Evolutionary conservation across 1,139 yeast species (phyloP), one percentile per base, ranked within the genome.

Genomic region (Candida smagusa): DNA sequence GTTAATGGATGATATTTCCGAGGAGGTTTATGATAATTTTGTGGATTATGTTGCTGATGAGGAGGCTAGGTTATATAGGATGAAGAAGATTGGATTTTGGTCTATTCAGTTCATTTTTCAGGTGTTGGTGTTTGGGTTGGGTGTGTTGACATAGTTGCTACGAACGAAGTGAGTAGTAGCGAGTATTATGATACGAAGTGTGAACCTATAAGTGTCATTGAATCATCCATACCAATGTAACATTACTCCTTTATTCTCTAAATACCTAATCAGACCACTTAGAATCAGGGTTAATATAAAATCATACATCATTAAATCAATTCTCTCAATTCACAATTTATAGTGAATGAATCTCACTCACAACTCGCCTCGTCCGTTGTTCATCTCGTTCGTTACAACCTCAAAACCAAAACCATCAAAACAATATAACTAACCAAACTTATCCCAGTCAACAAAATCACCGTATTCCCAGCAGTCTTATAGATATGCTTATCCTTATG

Each of bases 51-150:
- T 88, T 22, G 84, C 84, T 11, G 94, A 92, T 57, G 97, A 92
- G 48, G 86, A 87, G 49, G 80, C 81, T 22, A 67, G 94, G 35
- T 68, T 80, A 9, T 67, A 81, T 23, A 63, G 97, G 40, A 71
- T 90, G 72, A 77, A 77, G 48, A 84, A 89, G 54, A 89, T 92
- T 7, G 95, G 95, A 1, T 87, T 92, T 56, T 92, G 98, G 98
- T 81, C 96, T 1, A 61, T 88, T 31, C 98, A 92, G 58, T 68
- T 89, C 39, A 64, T 92, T 12, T 72, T 92, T 24, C 98, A 92
- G 58, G 66, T 88, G 37, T 63, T 92, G 11, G 74, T 92, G 26
- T 78, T 92, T 71, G 87, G 96, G 28, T 68, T 90, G 24, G 95
- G 95, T 1, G 77, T 69, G 4, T 53, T 66, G 34, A 51, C 66